phyloP scores from a whole-genome alignment of 2,329 filamentous ascomycete genomes.

The Neofusicoccum kwambonambiense region DNA sequence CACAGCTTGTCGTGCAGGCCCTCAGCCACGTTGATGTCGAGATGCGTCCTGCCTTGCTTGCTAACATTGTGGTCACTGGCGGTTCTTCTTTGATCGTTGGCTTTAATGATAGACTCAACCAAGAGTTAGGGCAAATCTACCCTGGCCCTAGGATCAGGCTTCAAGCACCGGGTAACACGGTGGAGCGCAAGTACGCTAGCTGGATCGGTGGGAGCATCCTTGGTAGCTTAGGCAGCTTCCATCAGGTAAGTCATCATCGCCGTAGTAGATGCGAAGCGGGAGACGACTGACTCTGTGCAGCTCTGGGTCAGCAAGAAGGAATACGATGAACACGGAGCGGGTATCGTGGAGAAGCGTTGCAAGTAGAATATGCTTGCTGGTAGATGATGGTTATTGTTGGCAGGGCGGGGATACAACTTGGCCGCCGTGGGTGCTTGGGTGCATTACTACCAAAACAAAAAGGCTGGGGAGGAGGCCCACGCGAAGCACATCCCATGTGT shows the following conservation, averaged over 20 bases:
- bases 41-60: conserved; percentile 75
- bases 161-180: conserved; percentile 79
- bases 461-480: not conserved
- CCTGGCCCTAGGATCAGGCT: conserved; percentile 85
- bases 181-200: conserved; percentile 85
- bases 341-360: conserved; percentile 94
- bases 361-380: conserved; percentile 55
- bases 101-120: conserved; percentile 85
- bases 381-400: not conserved
- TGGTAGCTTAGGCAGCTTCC: conserved; percentile 92
- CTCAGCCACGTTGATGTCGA: conserved; percentile 85
- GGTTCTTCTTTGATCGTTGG: conserved; percentile 84
- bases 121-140: conserved; percentile 77
- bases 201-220: conserved; percentile 98
- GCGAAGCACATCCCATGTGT: not conserved
- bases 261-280: not conserved
- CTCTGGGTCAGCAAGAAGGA: conserved; percentile 99
- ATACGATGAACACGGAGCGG: conserved; percentile 90
- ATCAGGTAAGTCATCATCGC: conserved; percentile 56
- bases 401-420: no score
- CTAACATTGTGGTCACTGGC: conserved; percentile 90
- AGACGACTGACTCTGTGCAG: conserved; percentile 23
- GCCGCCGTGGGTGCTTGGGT: not conserved
- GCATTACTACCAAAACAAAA: not conserved
- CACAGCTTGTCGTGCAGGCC: conserved; percentile 74